These are phyloP conservation scores for Botrytis elliptica DNA, from an alignment of 2,329 filamentous ascomycete species.

Conservation along the genomic window DNA sequence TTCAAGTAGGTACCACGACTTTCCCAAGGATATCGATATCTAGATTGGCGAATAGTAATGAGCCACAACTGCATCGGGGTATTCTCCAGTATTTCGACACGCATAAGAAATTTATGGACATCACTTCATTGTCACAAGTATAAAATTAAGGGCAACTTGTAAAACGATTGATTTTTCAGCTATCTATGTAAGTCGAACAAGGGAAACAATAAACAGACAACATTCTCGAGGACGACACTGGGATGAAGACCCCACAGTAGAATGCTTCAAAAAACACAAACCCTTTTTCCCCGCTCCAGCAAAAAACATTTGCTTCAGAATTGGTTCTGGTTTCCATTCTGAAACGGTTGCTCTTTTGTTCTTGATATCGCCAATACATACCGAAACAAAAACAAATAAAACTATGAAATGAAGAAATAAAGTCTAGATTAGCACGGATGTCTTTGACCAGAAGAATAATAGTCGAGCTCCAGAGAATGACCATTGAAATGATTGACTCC, in stretches of 20 bases:
- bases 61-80: not conserved
- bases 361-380: not conserved
- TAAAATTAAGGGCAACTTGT: not conserved
- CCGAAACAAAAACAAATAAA: not conserved
- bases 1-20: not conserved
- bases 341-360: not conserved
- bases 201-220: not conserved
- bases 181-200: not conserved
- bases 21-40: not conserved
- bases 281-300: not conserved
- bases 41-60: not conserved
- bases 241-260: not conserved
- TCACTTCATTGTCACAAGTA: not conserved
- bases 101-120: not conserved
- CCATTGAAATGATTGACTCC: not conserved
- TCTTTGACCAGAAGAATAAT: not conserved
- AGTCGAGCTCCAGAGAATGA: not conserved
- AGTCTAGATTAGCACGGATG: not conserved
- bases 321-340: not conserved
- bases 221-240: not conserved
- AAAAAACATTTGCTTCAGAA: not conserved
- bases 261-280: too few species aligned
- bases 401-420: not conserved
- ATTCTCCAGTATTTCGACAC: not conserved
- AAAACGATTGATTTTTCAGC: not conserved